Percentiles rank a stretch among this genome's conserved stretches.
Evolutionary conservation across 2,329 filamentous ascomycete species (phyloP).

Genomic region (Teratosphaeria gauchensis): DNA sequence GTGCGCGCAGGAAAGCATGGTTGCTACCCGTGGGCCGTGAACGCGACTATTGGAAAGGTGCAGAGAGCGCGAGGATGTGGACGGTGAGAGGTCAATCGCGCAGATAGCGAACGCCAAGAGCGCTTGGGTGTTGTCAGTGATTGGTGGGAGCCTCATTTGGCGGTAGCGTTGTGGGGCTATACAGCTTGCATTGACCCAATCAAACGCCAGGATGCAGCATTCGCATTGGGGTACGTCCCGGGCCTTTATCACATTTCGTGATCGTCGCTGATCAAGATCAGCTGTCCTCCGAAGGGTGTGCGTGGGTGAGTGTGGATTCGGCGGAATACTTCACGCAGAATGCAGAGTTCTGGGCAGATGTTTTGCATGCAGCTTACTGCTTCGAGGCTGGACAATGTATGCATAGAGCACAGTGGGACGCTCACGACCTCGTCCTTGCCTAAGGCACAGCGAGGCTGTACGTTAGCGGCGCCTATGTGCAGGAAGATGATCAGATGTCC

Average conservation of each 20-base stretch:
- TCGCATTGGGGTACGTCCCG: not conserved
- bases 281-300: not conserved
- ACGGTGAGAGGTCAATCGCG: not conserved
- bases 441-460: not conserved
- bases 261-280: not conserved
- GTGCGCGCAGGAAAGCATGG: slow-evolving; percentile 2
- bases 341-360: not conserved
- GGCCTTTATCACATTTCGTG: not conserved
- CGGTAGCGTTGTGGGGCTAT: not conserved
- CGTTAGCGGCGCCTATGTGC: not conserved
- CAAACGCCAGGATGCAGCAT: not conserved
- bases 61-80: slow-evolving; percentile 16
- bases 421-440: not conserved
- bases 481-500: not conserved
- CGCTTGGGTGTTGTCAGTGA: not conserved
- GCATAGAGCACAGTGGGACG: not conserved
- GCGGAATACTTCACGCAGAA: not conserved
- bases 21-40: slow-evolving; percentile 1
- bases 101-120: not conserved
- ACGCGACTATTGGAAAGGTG: slow-evolving; percentile 18
- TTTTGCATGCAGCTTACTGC: not conserved
- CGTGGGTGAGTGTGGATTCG: not conserved
- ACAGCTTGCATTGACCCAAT: not conserved
- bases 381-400: not conserved
- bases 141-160: not conserved